phyloP scores from a whole-genome alignment of 768 basidiomycete genomes.

The Auriscalpium orientale region DNA sequence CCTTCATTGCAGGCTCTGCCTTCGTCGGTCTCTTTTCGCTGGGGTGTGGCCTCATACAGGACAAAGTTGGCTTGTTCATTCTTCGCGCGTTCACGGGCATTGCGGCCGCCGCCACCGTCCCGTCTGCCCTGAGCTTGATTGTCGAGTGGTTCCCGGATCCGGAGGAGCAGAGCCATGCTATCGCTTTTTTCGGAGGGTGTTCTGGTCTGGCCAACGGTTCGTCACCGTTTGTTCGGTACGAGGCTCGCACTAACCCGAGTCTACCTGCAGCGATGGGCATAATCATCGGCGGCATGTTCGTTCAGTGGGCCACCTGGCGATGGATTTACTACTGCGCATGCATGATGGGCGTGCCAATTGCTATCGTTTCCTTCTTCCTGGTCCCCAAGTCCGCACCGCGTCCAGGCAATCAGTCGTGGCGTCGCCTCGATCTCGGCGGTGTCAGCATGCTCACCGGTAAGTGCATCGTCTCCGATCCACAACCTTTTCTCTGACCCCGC shows the following conservation, averaged over 20 bases:
- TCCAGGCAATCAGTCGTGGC: slow-evolving; percentile 12
- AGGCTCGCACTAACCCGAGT: background rate
- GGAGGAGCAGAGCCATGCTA: slow-evolving; percentile 33
- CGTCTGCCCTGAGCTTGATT: slow-evolving; percentile 33
- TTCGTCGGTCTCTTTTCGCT: background rate
- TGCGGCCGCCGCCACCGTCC: slow-evolving; percentile 36
- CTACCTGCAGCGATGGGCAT: slow-evolving; percentile 12
- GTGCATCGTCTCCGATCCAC: background rate
- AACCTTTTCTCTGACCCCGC: background rate
- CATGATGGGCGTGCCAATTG: slow-evolving; percentile 24
- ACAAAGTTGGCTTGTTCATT: background rate
- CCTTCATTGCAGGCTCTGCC: background rate
- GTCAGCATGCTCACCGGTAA: slow-evolving; percentile 28
- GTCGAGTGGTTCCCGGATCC: slow-evolving; percentile 40
- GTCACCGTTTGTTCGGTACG: background rate
- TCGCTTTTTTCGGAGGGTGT: slow-evolving; percentile 17
- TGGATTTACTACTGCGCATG: slow-evolving; percentile 42
- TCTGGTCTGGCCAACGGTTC: background rate
- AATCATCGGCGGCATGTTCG: slow-evolving; percentile 30
- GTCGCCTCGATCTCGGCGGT: slow-evolving; percentile 25
- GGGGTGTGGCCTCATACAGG: background rate
- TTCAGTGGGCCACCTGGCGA: slow-evolving; percentile 28
- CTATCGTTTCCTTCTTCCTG: slow-evolving; percentile 21
- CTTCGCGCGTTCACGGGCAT: background rate
- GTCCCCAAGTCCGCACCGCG: slow-evolving; percentile 24